These are phyloP conservation scores for Shiraia sp. DNA, from an alignment of 2,329 filamentous ascomycete genomes.

Conservation along the genomic window DNA sequence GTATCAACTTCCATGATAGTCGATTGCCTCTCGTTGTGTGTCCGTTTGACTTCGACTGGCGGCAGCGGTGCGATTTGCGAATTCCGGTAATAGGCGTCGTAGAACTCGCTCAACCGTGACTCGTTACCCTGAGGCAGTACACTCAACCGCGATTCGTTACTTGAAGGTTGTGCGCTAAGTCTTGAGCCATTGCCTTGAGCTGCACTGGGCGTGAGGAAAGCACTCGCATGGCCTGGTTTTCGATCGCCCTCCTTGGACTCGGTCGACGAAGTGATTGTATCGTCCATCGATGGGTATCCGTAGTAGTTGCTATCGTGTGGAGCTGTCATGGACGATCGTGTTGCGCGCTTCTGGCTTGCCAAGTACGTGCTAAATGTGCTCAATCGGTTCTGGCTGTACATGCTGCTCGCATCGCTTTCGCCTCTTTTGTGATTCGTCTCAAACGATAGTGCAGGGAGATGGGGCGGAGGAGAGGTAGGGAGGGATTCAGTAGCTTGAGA, in stretches of 20 bases:
- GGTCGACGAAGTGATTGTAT: constrained; percentile 20
- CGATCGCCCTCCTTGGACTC: constrained; percentile 16
- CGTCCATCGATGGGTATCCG: constrained; percentile 17
- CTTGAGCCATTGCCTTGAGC: constrained; percentile 23
- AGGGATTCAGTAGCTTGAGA: constrained; percentile 23
- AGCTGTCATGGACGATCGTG: constrained; percentile 16
- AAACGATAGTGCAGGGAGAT: constrained; percentile 20
- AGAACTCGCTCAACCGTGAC: constrained; percentile 44
- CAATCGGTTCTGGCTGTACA: constrained; percentile 35
- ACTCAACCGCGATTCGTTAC: background rate
- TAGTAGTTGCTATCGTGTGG: constrained; percentile 20
- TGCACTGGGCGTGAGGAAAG: constrained; percentile 19
- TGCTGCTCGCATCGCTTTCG: constrained; percentile 38
- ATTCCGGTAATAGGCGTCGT: constrained; percentile 45
- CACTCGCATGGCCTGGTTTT: constrained; percentile 17
- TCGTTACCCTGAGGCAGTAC: constrained; percentile 1
- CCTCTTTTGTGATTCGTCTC: constrained; percentile 33
- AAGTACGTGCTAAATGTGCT: constrained; percentile 24
- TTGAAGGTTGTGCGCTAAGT: constrained; percentile 25
- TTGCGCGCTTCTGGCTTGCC: constrained; percentile 13
- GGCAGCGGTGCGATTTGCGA: constrained; percentile 21
- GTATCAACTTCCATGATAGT: constrained; percentile 37
- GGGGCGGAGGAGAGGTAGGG: constrained; percentile 18
- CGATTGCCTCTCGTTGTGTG: constrained; percentile 21
- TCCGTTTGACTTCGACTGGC: constrained; percentile 13